Base-by-base conservation (phyloP, 345 rosid genomes). In the Zanthoxylum bungeanum region DNA sequence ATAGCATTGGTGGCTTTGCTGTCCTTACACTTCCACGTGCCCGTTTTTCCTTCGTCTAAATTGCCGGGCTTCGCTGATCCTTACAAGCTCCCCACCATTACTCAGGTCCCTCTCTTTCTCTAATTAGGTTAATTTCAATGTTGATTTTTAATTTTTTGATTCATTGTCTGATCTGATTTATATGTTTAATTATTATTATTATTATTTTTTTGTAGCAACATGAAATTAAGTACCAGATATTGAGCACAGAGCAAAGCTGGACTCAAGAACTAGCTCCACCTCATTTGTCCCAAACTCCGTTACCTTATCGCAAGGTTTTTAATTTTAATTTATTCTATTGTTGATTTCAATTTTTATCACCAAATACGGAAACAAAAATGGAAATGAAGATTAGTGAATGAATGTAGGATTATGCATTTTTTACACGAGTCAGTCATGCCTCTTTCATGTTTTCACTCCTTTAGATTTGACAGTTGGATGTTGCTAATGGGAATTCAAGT, bases 381-480 rank as follows among this genome's bases (percentile, higher is more conserved):
- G 10, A 3, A 8, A 44, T 17, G 31, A 25, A 28, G 5, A 30
- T 16, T 36, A 9, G 49, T 27, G 12, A 8, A 22, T 30, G 49
- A 7, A 52, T 24, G 27, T 33, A 60, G 74, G 55, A 55, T 60
- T 40, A 56, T 51, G 3, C 66, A 11, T 49, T 11, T 50, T 75
- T 75, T 37, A 76, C 73, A 52, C 82, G 75, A 60, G 78, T 73
- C 73, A 86, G 84, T 89, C 91, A 85, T 85, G 89, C 80, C 67
- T 85, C 87, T 86, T 87, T 81, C 88, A 81, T 82, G 86, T 86
- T 83, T 89, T 87, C 87, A 86, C 96, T 80, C 87, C 81, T 78
- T 91, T 89, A 88, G 91, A 89, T 76, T 87, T 86, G 91, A 92
- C 98, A 92, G 98, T 88, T 85, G 86, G 83, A 76, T 76, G 83